These are phyloP conservation scores for Gossypium gossypioides DNA, from an alignment of 441 rosid genomes.

Conservation along the genomic window DNA sequence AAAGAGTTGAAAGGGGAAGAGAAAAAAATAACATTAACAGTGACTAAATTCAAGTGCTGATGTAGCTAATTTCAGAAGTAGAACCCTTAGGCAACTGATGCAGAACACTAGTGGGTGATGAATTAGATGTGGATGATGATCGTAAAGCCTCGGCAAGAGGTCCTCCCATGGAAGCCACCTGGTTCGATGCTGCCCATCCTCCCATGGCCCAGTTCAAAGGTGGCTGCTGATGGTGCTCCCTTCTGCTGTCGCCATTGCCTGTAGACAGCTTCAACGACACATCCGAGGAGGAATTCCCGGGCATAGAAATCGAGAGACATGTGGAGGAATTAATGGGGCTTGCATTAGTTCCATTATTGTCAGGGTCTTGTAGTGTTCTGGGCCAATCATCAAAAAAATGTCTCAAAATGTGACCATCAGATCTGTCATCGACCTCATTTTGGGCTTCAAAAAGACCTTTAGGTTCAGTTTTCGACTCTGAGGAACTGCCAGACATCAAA, in stretches of 20 bases:
- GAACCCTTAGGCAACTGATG: conserved; percentile 43
- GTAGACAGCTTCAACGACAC: conserved; percentile 67
- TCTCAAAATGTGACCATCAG: conserved; percentile 59
- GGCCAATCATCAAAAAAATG: conserved; percentile 95
- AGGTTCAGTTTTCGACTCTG: conserved; percentile 27
- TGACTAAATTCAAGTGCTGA: conserved; percentile 26
- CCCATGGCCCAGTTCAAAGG: conserved; percentile 50
- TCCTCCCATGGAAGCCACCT: conserved; percentile 61
- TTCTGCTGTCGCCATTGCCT: conserved; percentile 35
- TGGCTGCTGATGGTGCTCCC: conserved; percentile 24
- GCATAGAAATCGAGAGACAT: conserved; percentile 62
- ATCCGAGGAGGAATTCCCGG: conserved; percentile 59
- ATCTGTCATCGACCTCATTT: conserved; percentile 26
- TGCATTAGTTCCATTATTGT: conserved; percentile 27
- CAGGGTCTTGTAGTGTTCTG: conserved; percentile 40
- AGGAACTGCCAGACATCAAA: conserved; percentile 25
- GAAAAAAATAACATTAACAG: neutral
- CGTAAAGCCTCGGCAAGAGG: conserved; percentile 80
- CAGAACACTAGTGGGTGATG: conserved; percentile 75
- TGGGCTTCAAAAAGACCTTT: conserved; percentile 38
- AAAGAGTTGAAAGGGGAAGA: neutral
- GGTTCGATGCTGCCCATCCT: conserved; percentile 42
- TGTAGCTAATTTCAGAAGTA: conserved; percentile 32
- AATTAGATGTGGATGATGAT: conserved; percentile 42
- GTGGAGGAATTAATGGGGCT: conserved; percentile 31